phyloP scores from a whole-genome alignment of 2,329 filamentous ascomycete genomes.

The Septoria petroselini region DNA sequence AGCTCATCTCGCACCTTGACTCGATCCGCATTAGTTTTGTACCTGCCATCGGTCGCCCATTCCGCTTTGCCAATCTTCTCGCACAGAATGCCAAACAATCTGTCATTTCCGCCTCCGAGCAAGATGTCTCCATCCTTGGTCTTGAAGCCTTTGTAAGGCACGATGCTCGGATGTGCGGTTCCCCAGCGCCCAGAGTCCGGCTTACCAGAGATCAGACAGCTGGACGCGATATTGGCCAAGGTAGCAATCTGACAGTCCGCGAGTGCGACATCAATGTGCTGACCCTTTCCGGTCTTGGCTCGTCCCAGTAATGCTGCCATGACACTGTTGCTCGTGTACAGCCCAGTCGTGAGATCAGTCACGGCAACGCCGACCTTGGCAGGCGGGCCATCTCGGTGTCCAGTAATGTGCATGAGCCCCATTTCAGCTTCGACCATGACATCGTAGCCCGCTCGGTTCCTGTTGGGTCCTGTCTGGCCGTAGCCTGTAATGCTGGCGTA shows the following conservation, averaged over 20 bases:
- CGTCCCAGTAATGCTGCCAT: constrained; percentile 87
- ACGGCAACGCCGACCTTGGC: constrained; percentile 98
- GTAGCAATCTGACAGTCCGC: constrained; percentile 96
- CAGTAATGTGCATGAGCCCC: constrained; percentile 97
- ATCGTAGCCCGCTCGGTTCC: constrained; percentile 86
- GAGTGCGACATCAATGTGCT: constrained; percentile 87
- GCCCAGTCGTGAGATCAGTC: constrained; percentile 88
- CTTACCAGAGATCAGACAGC: constrained; percentile 80
- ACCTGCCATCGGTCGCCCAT: constrained; percentile 57
- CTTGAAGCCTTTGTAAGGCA: constrained; percentile 83
- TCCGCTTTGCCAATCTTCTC: constrained; percentile 56
- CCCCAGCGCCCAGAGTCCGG: constrained; percentile 90
- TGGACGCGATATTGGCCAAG: constrained; percentile 91
- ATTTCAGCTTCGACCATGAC: constrained; percentile 99
- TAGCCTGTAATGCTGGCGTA: constrained; percentile 98
- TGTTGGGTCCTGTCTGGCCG: constrained; percentile 90
- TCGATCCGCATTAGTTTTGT: constrained; percentile 57
- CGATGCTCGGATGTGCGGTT: constrained; percentile 96
- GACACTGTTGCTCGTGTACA: constrained; percentile 93
- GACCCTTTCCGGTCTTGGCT: constrained; percentile 70
- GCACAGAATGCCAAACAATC: constrained; percentile 59
- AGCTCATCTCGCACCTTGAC: constrained; percentile 71
- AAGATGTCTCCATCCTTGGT: constrained; percentile 62
- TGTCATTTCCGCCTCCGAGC: constrained; percentile 63
- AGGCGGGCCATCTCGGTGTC: constrained; percentile 78